Percentiles rank a stretch among this genome's conserved stretches.
phyloP scores from a whole-genome alignment of 176 grass and related monocot species.

The Aechmea fasciata region DNA sequence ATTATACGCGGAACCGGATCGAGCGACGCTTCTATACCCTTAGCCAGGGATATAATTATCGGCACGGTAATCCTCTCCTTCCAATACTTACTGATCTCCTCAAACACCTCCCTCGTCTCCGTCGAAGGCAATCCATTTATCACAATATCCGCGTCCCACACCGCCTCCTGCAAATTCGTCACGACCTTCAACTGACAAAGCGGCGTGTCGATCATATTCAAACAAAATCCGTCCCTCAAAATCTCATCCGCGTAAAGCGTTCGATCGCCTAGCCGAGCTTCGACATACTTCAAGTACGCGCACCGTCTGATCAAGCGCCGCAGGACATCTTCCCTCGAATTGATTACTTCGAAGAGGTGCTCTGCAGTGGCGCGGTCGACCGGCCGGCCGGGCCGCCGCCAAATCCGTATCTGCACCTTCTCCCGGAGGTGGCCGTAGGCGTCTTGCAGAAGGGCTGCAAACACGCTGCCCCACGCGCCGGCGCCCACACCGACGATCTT shows the following conservation, averaged over 20 bases:
- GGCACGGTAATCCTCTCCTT: slow-evolving; percentile 73
- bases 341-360: slow-evolving; percentile 92
- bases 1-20: slow-evolving; percentile 85
- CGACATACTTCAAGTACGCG: slow-evolving; percentile 94
- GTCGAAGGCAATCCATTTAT: slow-evolving; percentile 89
- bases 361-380: slow-evolving; percentile 78
- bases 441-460: slow-evolving; percentile 88
- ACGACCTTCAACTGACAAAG: slow-evolving; percentile 94
- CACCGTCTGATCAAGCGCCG: slow-evolving; percentile 65
- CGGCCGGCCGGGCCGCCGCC: slow-evolving; percentile 62
- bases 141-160: slow-evolving; percentile 96
- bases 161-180: slow-evolving; percentile 94
- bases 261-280: slow-evolving; percentile 76
- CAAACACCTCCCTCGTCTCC: slow-evolving; percentile 81
- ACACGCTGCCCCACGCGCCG: slow-evolving; percentile 92
- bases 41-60: slow-evolving; percentile 76
- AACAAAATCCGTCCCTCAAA: slow-evolving; percentile 82
- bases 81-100: slow-evolving; percentile 77
- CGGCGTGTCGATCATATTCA: slow-evolving; percentile 97
- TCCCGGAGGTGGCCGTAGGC: slow-evolving; percentile 88
- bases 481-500: slow-evolving; percentile 87
- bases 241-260: slow-evolving; percentile 90
- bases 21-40: slow-evolving; percentile 82
- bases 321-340: slow-evolving; percentile 85
- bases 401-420: slow-evolving; percentile 85